phyloP scores from a whole-genome alignment of 2,329 filamentous ascomycete species.

The Epichloe bromicola region DNA sequence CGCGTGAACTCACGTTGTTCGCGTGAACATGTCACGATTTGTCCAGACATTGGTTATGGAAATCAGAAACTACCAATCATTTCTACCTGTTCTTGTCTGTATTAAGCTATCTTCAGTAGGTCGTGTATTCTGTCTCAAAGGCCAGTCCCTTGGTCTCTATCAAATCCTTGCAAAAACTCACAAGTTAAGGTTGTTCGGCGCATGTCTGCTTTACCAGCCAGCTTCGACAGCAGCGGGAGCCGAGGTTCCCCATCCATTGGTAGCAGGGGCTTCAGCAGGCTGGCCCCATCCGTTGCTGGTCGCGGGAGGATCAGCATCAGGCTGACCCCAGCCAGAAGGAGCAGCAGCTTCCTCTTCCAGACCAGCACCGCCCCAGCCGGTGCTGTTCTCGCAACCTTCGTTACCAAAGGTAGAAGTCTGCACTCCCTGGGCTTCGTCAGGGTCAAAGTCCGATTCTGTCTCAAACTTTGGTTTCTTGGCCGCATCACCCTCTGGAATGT shows the following conservation, averaged over 20 bases:
- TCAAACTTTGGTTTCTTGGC: constrained; percentile 38
- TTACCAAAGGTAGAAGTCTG: constrained; percentile 4
- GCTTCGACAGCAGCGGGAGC: background rate
- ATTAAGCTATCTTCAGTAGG: background rate
- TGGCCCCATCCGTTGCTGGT: constrained; percentile 1
- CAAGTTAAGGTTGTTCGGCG: background rate
- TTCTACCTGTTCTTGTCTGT: background rate
- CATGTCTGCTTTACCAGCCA: background rate
- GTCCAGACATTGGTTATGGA: background rate
- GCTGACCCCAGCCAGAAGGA: constrained; percentile 6
- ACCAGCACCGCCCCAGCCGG: background rate
- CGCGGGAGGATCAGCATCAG: background rate
- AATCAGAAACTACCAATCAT: background rate
- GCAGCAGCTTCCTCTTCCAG: background rate
- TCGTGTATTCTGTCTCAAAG: background rate
- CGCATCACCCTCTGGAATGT: constrained; percentile 43
- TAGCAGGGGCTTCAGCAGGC: background rate
- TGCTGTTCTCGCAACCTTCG: constrained; percentile 7
- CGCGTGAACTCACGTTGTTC: background rate
- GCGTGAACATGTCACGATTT: background rate
- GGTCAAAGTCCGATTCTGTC: constrained; percentile 40
- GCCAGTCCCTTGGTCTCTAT: background rate
- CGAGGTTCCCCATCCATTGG: background rate
- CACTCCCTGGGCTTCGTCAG: constrained; percentile 14
- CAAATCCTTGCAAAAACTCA: background rate